These are phyloP conservation scores for Phytophthora citricola DNA, from an alignment of 352 stramenopile species.

Conservation along the genomic window DNA sequence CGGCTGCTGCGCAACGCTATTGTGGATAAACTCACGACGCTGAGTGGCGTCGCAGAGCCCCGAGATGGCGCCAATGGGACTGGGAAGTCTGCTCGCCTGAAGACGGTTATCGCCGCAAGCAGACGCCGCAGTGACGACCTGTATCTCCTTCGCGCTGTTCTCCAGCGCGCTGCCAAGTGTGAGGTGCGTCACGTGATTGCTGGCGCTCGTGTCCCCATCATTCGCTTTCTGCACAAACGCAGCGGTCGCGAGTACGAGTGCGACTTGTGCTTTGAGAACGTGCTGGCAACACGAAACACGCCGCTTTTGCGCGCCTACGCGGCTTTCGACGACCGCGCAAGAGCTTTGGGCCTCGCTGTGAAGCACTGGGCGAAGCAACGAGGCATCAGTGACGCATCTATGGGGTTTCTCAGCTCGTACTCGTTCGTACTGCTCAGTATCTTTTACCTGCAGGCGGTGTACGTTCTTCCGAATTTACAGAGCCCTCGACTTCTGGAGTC, in stretches of 20 bases:
- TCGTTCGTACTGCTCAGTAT: constrained; percentile 98
- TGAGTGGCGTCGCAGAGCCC: constrained; percentile 12
- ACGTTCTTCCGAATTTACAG: constrained; percentile 97
- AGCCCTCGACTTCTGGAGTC: constrained; percentile 56
- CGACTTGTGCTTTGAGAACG: constrained; percentile 88
- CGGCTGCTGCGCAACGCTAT: constrained; percentile 44
- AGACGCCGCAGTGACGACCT: constrained; percentile 53
- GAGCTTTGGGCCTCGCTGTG: constrained; percentile 93
- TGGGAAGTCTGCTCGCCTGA: constrained; percentile 33
- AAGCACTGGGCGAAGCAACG: constrained; percentile 99
- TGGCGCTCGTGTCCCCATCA: constrained; percentile 81
- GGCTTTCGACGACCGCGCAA: constrained; percentile 74
- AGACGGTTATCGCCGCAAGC: constrained; percentile 47
- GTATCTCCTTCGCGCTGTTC: constrained; percentile 50
- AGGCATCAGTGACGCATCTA: constrained; percentile 95
- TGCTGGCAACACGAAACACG: constrained; percentile 83
- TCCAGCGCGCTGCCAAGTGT: constrained; percentile 60
- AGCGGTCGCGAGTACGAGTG: constrained; percentile 65
- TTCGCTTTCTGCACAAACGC: constrained; percentile 67
- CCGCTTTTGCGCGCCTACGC: constrained; percentile 82
- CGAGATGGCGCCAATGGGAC: constrained; percentile 11
- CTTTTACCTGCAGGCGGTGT: constrained; percentile 94
- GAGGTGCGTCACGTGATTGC: constrained; percentile 70
- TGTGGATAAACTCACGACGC: constrained; percentile 24
- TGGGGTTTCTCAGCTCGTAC: constrained; percentile 97